These are phyloP conservation scores for Nissolia schottii DNA, from an alignment of 306 rosid species.

Conservation along the genomic window DNA sequence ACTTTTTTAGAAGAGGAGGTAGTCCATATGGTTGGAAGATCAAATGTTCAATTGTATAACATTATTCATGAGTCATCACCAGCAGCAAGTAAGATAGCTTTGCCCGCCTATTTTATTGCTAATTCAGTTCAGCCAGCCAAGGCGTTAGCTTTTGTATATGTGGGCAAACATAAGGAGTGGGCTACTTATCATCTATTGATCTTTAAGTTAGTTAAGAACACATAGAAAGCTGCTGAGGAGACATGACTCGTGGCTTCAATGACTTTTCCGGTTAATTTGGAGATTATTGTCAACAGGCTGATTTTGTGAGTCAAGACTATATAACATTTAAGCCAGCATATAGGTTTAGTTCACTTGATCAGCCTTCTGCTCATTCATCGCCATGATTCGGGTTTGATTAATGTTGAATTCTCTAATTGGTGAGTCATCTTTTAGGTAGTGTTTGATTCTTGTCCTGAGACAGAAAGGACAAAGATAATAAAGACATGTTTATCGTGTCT, in stretches of 20 bases:
- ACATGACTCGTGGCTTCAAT: conserved; percentile 5
- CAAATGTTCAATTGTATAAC: background rate
- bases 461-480: too few species aligned
- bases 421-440: too few species aligned
- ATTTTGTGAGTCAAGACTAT: background rate
- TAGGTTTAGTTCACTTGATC: too few species aligned
- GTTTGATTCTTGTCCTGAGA: too few species aligned
- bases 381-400: too few species aligned
- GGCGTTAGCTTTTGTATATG: background rate
- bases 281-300: background rate
- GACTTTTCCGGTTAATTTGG: conserved; percentile 9
- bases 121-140: background rate
- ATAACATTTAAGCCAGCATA: too few species aligned
- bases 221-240: background rate
- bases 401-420: too few species aligned
- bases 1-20: too few species aligned
- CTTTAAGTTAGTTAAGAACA: background rate
- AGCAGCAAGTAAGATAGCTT: background rate
- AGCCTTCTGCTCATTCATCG: too few species aligned
- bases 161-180: background rate
- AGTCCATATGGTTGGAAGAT: background rate
- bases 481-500: too few species aligned
- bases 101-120: conserved; percentile 4
- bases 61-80: background rate
- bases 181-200: background rate